Evolutionary conservation across 2,329 filamentous ascomycete genomes (phyloP).

Genomic region (Beauveria sp.): DNA sequence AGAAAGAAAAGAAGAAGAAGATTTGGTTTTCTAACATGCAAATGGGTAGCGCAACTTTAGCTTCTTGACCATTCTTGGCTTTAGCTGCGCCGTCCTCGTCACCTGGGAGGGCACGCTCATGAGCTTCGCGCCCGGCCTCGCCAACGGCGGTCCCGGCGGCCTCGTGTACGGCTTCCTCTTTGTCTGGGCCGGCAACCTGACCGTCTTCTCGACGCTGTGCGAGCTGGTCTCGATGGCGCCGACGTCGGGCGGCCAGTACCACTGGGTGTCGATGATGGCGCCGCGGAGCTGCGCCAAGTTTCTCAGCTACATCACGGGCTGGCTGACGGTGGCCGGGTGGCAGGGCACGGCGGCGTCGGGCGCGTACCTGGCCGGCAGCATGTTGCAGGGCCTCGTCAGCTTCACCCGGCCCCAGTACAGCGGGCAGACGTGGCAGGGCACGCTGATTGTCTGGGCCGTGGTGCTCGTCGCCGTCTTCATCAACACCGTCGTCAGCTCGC

Average conservation of each 20-base stretch:
- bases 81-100: conserved; percentile 44
- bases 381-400: conserved; percentile 38
- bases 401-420: conserved; percentile 33
- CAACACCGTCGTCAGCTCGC: conserved; percentile 24
- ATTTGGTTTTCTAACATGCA: not conserved
- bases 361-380: conserved; percentile 36
- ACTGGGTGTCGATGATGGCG: conserved; percentile 50
- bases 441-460: conserved; percentile 29
- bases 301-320: conserved; percentile 44
- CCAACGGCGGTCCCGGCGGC: conserved; percentile 46
- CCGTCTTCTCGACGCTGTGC: conserved; percentile 31
- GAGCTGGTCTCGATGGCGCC: conserved; percentile 41
- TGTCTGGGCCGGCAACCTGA: conserved; percentile 38
- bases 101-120: conserved; percentile 42
- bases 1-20: not conserved
- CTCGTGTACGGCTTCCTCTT: conserved; percentile 45
- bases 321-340: conserved; percentile 44
- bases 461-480: conserved; percentile 33
- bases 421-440: conserved; percentile 20
- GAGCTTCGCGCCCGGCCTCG: conserved; percentile 26
- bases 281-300: conserved; percentile 41
- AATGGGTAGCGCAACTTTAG: conserved; percentile 36
- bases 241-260: conserved; percentile 50
- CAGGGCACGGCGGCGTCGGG: conserved; percentile 26
- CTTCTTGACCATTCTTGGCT: conserved; percentile 42